Conservation (phyloP, 2,329 filamentous ascomycete species). For the Zymoseptoria brevis region DNA sequence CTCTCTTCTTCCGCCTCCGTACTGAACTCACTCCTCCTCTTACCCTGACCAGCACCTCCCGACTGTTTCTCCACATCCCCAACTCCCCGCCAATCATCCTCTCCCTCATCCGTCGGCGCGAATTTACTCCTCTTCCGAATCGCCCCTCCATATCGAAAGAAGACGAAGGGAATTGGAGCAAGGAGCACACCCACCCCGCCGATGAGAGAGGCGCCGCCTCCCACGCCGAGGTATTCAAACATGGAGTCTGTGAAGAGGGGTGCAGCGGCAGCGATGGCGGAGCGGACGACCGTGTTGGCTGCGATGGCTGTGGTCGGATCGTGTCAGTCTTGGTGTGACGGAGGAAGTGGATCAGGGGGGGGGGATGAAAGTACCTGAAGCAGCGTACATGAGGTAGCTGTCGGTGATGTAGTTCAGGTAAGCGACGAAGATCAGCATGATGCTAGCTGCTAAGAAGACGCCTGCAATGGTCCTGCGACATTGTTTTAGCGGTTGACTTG, state of each 20-base stretch:
- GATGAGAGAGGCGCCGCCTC: conserved; percentile 33
- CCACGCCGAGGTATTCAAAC: conserved; percentile 26
- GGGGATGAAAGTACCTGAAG: too few relatives aligned
- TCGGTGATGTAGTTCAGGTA: conserved; percentile 50
- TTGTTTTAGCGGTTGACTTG: neutral
- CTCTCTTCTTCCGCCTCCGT: neutral
- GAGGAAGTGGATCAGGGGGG: too few relatives aligned
- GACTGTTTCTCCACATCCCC: conserved; percentile 28
- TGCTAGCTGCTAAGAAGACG: conserved; percentile 34
- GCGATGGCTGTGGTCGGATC: conserved; percentile 25
- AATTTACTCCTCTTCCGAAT: conserved; percentile 38
- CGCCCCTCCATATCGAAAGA: conserved; percentile 29
- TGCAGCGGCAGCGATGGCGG: conserved; percentile 24
- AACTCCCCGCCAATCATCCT: conserved; percentile 26
- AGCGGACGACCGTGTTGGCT: conserved; percentile 26
- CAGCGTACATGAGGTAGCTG: conserved; percentile 32
- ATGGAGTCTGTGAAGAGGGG: conserved; percentile 28
- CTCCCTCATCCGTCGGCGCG: conserved; percentile 34
- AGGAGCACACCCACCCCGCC: conserved; percentile 36
- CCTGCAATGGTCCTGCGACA: conserved; percentile 25
- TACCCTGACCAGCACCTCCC: neutral
- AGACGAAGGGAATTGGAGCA: conserved; percentile 28
- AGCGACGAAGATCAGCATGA: conserved; percentile 44
- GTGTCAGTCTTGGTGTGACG: conserved; percentile 14
- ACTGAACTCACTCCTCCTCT: neutral